A percentile compares a stretch with the other conserved stretches of the same genome.
These are phyloP conservation scores for Euphorbia lathyris DNA, from an alignment of 345 rosid genomes.

Conservation along the genomic window DNA sequence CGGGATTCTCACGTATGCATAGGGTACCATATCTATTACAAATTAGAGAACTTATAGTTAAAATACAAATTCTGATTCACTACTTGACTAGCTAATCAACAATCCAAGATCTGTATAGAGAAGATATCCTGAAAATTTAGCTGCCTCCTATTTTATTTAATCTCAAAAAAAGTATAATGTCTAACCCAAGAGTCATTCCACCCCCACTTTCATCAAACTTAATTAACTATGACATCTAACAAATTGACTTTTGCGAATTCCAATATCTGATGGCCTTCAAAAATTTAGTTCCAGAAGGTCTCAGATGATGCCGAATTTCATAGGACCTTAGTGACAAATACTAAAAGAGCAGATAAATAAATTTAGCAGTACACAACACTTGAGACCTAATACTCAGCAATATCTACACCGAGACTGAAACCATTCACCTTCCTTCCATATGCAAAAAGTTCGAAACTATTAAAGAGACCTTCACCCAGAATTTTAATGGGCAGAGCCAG, in stretches of 20 bases:
- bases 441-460: neutral
- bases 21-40: conserved; percentile 71
- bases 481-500: no score
- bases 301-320: neutral
- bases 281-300: neutral
- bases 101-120: neutral
- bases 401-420: neutral
- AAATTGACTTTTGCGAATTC: neutral
- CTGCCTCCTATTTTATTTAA: neutral
- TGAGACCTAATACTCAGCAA: neutral
- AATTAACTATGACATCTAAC: neutral
- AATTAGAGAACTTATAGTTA: neutral
- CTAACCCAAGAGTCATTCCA: neutral
- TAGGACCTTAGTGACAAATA: neutral
- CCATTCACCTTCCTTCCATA: neutral
- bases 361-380: neutral
- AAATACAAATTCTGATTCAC: neutral
- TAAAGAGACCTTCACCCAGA: neutral
- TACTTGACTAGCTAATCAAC: neutral
- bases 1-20: conserved; percentile 93
- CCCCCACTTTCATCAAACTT: neutral
- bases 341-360: no score
- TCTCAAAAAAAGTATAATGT: neutral
- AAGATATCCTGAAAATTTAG: neutral
- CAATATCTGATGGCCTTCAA: neutral